phyloP scores from a whole-genome alignment of 345 rosid genomes.

The Dovyalis caffra region DNA sequence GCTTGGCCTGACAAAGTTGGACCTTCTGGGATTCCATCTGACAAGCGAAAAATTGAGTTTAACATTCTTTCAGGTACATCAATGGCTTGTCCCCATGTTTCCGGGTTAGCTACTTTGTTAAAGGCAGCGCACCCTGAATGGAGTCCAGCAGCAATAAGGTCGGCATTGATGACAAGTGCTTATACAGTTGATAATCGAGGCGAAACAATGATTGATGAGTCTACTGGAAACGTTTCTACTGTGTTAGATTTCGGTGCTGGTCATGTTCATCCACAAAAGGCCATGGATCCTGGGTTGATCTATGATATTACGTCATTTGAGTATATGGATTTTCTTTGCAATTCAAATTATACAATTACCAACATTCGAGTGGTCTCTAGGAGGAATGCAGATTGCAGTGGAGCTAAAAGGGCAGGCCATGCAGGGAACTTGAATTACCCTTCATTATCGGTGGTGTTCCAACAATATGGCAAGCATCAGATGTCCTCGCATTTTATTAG shows the following conservation, averaged over 20 bases:
- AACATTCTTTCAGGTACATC: constrained; percentile 37
- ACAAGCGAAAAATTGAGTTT: constrained; percentile 23
- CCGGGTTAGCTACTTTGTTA: constrained; percentile 32
- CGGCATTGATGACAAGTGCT: constrained; percentile 40
- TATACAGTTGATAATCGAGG: constrained; percentile 33
- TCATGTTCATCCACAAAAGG: constrained; percentile 34
- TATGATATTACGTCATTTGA: constrained; percentile 27
- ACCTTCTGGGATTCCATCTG: constrained; percentile 23
- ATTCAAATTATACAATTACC: constrained; percentile 24
- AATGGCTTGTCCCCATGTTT: constrained; percentile 39
- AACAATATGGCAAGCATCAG: constrained; percentile 27
- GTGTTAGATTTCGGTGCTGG: constrained; percentile 34
- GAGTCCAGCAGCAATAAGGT: constrained; percentile 30
- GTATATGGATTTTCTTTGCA: constrained; percentile 33
- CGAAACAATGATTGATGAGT: constrained; percentile 28
- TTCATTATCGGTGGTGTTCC: constrained; percentile 28
- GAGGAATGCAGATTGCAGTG: constrained; percentile 30
- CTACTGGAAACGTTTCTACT: constrained; percentile 28
- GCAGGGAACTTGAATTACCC: constrained; percentile 36
- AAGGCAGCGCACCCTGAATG: constrained; percentile 37
- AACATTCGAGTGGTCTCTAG: constrained; percentile 24
- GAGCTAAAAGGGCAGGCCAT: constrained; percentile 35
- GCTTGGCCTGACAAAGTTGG: constrained; percentile 36
- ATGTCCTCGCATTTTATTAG: constrained; percentile 34
- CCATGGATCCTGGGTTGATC: constrained; percentile 30